A percentile compares a stretch with the other conserved stretches of the same genome.
Evolutionary conservation across 441 rosid genomes (phyloP).

Genomic region (Euphorbia celastroides): DNA sequence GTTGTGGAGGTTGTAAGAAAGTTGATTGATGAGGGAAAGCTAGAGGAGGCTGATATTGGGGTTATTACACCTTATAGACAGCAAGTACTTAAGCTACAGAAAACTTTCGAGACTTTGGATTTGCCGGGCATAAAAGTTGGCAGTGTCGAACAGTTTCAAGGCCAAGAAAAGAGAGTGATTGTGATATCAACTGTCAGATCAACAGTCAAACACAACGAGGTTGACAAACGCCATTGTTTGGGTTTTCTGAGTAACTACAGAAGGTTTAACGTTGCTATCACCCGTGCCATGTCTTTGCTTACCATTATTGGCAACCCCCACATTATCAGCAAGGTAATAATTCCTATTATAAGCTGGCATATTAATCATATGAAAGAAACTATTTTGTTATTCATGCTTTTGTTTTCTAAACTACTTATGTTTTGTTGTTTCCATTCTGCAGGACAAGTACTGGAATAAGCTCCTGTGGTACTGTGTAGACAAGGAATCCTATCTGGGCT

Average conservation of each 20-base stretch:
- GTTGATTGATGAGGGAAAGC: slow-evolving; percentile 36
- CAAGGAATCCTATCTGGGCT: slow-evolving; percentile 27
- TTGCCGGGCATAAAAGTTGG: slow-evolving; percentile 72
- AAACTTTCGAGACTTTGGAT: slow-evolving; percentile 51
- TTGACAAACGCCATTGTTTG: slow-evolving; percentile 58
- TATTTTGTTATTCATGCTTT: background rate
- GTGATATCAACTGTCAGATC: slow-evolving; percentile 85
- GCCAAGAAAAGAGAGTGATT: slow-evolving; percentile 80
- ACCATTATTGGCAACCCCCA: slow-evolving; percentile 82
- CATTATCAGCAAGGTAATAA: slow-evolving; percentile 64
- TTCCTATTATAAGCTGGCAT: background rate
- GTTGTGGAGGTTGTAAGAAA: slow-evolving; percentile 57
- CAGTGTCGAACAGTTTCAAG: slow-evolving; percentile 95
- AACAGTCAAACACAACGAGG: slow-evolving; percentile 72
- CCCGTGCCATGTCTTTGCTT: slow-evolving; percentile 69
- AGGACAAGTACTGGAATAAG: slow-evolving; percentile 30
- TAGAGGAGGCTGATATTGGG: slow-evolving; percentile 66
- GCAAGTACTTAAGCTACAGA: slow-evolving; percentile 71
- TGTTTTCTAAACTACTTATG: background rate
- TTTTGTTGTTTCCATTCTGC: slow-evolving; percentile 17
- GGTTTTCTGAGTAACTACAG: slow-evolving; percentile 87
- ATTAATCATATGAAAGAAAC: background rate
- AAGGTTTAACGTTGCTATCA: slow-evolving; percentile 88
- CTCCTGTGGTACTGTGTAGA: slow-evolving; percentile 30
- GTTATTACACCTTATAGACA: slow-evolving; percentile 87